phyloP scores from a whole-genome alignment of 2,329 filamentous ascomycete genomes.

The Exophiala lecanii-corni region DNA sequence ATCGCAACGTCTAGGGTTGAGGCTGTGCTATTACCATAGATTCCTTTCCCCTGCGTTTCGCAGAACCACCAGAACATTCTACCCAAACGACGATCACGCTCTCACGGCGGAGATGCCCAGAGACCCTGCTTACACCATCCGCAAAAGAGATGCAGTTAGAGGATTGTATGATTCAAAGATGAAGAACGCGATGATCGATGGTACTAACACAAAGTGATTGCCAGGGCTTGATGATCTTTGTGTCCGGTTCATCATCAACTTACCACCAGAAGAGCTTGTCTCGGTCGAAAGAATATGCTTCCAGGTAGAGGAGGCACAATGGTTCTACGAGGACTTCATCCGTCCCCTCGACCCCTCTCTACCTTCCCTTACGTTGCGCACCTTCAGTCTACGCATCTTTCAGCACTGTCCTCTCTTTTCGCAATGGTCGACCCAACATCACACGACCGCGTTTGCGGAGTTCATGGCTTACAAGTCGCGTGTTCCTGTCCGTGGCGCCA shows the following conservation, averaged over 20 bases:
- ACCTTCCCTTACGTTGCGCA: slow-evolving; percentile 77
- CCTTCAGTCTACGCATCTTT: slow-evolving; percentile 86
- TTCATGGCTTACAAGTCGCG: slow-evolving; percentile 93
- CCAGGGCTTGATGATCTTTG: slow-evolving; percentile 94
- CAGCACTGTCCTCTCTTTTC: slow-evolving; percentile 88
- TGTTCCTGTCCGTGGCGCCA: slow-evolving; percentile 88
- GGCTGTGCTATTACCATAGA: too few species aligned
- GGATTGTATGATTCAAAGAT: slow-evolving; percentile 60
- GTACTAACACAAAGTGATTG: slow-evolving; percentile 9
- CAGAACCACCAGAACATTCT: too few species aligned
- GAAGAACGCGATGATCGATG: not conserved
- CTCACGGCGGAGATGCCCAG: slow-evolving; percentile 62
- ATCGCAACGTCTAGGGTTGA: too few species aligned
- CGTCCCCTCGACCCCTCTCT: slow-evolving; percentile 79
- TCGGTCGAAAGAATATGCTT: slow-evolving; percentile 95
- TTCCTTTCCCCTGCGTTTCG: too few species aligned
- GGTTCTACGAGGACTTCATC: slow-evolving; percentile 99
- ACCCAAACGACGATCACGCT: not conserved
- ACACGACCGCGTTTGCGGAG: slow-evolving; percentile 79
- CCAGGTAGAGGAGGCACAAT: slow-evolving; percentile 98
- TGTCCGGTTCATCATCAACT: slow-evolving; percentile 96
- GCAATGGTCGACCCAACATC: slow-evolving; percentile 70
- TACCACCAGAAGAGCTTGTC: slow-evolving; percentile 83
- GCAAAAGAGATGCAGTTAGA: slow-evolving; percentile 73
- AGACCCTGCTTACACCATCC: slow-evolving; percentile 41